Percentiles rank a stretch among this genome's conserved stretches.
Conservation (phyloP, 148 eudicot species). For the Mesembryanthemum crystallinum region DNA sequence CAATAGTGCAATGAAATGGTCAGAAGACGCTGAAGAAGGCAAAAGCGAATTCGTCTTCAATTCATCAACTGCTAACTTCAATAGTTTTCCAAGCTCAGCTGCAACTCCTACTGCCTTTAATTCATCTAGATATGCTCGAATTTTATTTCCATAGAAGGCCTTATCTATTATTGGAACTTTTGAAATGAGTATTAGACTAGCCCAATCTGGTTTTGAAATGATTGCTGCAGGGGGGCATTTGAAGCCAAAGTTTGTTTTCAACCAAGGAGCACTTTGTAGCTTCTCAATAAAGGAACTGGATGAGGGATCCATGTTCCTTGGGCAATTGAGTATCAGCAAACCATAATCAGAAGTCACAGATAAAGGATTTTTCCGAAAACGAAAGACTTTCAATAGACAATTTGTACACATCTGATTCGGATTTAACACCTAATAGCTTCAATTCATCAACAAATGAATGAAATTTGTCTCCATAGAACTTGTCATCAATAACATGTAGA, state of each 20-base stretch:
- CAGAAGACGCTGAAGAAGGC: not conserved
- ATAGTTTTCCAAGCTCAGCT: slow-evolving; percentile 12
- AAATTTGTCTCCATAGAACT: slow-evolving; percentile 23
- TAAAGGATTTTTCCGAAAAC: slow-evolving; percentile 12
- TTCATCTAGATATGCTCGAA: slow-evolving; percentile 4
- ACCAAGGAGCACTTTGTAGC: slow-evolving; percentile 16
- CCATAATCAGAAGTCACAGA: slow-evolving; percentile 9
- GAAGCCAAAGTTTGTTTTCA: slow-evolving; percentile 24
- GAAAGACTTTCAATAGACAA: slow-evolving; percentile 10
- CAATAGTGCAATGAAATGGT: slow-evolving; percentile 8
- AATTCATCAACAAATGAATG: slow-evolving; percentile 21
- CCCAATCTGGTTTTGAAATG: slow-evolving; percentile 17
- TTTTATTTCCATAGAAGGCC: slow-evolving; percentile 17
- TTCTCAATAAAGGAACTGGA: slow-evolving; percentile 17
- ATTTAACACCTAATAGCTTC: slow-evolving; percentile 15
- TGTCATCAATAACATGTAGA: slow-evolving; percentile 20
- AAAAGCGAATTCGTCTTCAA: slow-evolving; percentile 20
- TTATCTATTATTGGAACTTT: slow-evolving; percentile 14
- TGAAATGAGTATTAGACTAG: not conserved
- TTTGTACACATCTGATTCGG: slow-evolving; percentile 14
- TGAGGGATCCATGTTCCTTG: not conserved
- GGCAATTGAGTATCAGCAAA: slow-evolving; percentile 21
- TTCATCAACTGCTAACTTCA: slow-evolving; percentile 15
- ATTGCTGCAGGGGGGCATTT: slow-evolving; percentile 15
- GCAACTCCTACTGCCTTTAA: slow-evolving; percentile 20